Percentiles rank a stretch among this genome's conserved stretches.
Conservation (phyloP, 1,139 yeast genomes). For the Blastobotrys buckinghamii region DNA sequence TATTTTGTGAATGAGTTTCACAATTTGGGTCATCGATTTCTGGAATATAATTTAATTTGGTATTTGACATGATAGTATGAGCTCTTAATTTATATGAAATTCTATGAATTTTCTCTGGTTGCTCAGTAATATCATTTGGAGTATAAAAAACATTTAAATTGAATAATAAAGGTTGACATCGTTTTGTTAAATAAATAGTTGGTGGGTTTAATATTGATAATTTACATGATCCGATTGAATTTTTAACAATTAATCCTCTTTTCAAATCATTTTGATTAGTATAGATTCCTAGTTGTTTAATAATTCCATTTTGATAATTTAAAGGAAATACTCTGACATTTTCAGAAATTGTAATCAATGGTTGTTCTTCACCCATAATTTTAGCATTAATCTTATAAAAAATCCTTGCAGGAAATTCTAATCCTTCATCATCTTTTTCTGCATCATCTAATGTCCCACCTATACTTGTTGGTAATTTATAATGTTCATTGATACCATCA, state of each 20-base stretch:
- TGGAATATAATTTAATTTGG: background rate
- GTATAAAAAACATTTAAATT: constrained; percentile 6
- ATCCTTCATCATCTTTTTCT: background rate
- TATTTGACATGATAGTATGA: constrained; percentile 6
- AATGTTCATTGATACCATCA: constrained; percentile 2
- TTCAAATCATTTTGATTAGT: constrained; percentile 4
- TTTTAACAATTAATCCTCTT: constrained; percentile 3
- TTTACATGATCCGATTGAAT: constrained; percentile 7
- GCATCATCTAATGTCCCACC: constrained; percentile 8
- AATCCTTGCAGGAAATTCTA: constrained; percentile 4
- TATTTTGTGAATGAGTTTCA: background rate
- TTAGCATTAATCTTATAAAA: constrained; percentile 4
- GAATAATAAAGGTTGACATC: background rate
- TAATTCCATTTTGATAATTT: background rate
- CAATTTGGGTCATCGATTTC: constrained; percentile 1
- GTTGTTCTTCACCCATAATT: constrained; percentile 8
- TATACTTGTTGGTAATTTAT: constrained; percentile 6
- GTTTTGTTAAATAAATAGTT: background rate
- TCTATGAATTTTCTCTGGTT: constrained; percentile 1
- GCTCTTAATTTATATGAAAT: constrained; percentile 6
- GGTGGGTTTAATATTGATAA: constrained; percentile 8
- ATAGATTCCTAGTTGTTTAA: background rate
- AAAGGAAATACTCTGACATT: background rate
- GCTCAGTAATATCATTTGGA: background rate
- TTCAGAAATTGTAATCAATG: background rate